Base-by-base conservation (phyloP, 2,329 filamentous ascomycete species). In the Verticillium alfalfae region DNA sequence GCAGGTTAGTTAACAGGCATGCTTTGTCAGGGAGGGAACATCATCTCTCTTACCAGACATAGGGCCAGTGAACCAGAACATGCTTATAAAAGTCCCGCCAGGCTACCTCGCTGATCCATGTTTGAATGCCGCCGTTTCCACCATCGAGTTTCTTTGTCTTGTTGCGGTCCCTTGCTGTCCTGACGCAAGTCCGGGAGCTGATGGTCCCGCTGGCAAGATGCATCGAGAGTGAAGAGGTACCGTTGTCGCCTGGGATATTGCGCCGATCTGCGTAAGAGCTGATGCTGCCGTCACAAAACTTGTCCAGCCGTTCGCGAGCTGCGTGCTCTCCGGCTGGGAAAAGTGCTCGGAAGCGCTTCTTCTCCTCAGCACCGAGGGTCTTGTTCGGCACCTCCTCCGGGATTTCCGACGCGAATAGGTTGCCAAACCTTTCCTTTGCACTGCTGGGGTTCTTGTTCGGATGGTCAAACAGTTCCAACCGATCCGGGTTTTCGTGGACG, bases 11-110 rank as follows among this genome's bases (percentile, higher is more conserved):
- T 52, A 8, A 31, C 26, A 31, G 26, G 26, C 26, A 31, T 31
- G 4, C 26, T 31, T 5, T 31, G 26, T 31, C 26, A 31, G 26
- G 26, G 26, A 4, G 4, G 36, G 59, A 60, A 7, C 34, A 56
- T 34, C 22, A 36, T 26, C 22, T 15, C 38, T 73, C 81, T 70
- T 75, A 87, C 87, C 88, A 92, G 7, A 93, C 80, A 68, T 93
- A 93, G 0, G 93, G 93, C 91, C 92, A 96, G 63, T 93, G 79
- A 0, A 88, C 90, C 5, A 97, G 76, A 3, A 97, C 90, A 71
- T 95, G 91, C 69, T 88, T 92, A 76, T 96, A 96, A 70, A 96
- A 96, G 69, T 96, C 92, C 15, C 92, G 81, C 92, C 92, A 95
- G 0, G 91, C 92, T 3, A 96, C 81, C 73, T 96, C 92, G 60